A percentile compares a stretch with the other conserved stretches of the same genome.
Conservation (phyloP, 1,139 yeast genomes). For the Geotrichum europaeum region DNA sequence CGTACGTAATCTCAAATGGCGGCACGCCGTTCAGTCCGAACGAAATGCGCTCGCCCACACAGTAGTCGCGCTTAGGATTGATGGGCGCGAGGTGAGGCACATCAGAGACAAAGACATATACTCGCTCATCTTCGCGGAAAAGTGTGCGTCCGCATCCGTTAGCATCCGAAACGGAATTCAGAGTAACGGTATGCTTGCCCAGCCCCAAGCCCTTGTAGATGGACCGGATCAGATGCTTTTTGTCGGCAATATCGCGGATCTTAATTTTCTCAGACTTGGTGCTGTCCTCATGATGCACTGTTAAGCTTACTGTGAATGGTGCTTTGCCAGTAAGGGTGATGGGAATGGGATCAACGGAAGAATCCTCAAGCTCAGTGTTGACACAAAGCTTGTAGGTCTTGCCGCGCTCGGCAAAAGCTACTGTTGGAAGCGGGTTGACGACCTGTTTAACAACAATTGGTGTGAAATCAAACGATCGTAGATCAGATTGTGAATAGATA, state of each 20-base stretch:
- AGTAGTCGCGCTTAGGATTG: constrained; percentile 46
- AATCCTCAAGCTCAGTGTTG: constrained; percentile 27
- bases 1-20: constrained; percentile 70
- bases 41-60: constrained; percentile 88
- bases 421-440: constrained; percentile 57
- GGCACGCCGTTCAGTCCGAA: constrained; percentile 73
- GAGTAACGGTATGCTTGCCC: constrained; percentile 53
- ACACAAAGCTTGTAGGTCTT: constrained; percentile 51
- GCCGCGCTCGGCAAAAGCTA: constrained; percentile 45
- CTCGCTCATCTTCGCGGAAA: constrained; percentile 32
- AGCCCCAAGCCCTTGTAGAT: constrained; percentile 43
- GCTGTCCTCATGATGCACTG: constrained; percentile 48
- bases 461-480: constrained; percentile 29
- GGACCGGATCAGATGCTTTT: constrained; percentile 33
- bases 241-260: constrained; percentile 35
- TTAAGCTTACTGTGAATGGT: constrained; percentile 57
- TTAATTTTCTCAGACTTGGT: constrained; percentile 42
- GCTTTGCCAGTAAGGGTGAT: constrained; percentile 51
- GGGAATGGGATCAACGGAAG: constrained; percentile 47
- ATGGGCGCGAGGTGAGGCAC: constrained; percentile 58
- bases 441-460: constrained; percentile 50
- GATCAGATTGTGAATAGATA: constrained; percentile 39
- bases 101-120: constrained; percentile 58
- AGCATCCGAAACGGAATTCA: constrained; percentile 56
- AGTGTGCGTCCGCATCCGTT: constrained; percentile 57